Evolutionary conservation across 2,329 filamentous ascomycete species (phyloP).

Genomic region (Penicillium brevicompactum): DNA sequence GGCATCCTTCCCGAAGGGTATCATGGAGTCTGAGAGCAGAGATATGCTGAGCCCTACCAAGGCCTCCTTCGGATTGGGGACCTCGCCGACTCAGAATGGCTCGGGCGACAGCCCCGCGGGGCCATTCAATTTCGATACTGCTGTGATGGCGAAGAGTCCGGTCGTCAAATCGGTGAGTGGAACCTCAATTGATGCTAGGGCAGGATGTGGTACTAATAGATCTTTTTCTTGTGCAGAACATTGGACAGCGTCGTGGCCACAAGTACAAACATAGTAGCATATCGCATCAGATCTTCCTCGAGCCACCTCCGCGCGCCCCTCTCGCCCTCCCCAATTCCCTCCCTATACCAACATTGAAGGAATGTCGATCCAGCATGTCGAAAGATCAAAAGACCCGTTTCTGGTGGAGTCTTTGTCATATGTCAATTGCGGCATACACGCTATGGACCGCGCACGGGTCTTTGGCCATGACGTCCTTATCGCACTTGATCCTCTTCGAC

Average conservation of each 20-base stretch:
- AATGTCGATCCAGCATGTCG: conserved; percentile 89
- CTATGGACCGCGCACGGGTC: conserved; percentile 85
- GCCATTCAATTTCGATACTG: conserved; percentile 94
- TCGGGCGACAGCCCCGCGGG: conserved; percentile 39
- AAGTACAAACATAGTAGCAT: conserved; percentile 98
- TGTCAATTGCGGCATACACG: conserved; percentile 78
- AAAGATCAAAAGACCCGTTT: conserved; percentile 79
- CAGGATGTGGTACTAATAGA: conserved; percentile 21
- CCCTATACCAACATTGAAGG: conserved; percentile 83
- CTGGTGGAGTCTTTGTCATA: conserved; percentile 88
- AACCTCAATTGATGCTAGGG: conserved; percentile 28
- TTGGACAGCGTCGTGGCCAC: conserved; percentile 90
- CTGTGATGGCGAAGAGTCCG: conserved; percentile 71
- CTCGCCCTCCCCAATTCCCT: conserved; percentile 88
- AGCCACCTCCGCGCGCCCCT: conserved; percentile 81
- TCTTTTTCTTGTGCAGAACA: conserved; percentile 59
- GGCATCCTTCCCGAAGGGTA: conserved; percentile 36
- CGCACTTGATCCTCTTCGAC: conserved; percentile 93
- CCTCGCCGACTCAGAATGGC: conserved; percentile 29
- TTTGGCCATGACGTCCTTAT: conserved; percentile 86
- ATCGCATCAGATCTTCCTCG: conserved; percentile 94
- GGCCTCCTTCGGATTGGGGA: conserved; percentile 38
- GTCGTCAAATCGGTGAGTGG: conserved; percentile 68
- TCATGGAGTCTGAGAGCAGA: conserved; percentile 20
- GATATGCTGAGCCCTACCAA: conserved; percentile 37